A percentile compares a stretch with the other conserved stretches of the same genome.
Evolutionary conservation across 208 protist species (phyloP).

Genomic region (Leishmania gerbilli): DNA sequence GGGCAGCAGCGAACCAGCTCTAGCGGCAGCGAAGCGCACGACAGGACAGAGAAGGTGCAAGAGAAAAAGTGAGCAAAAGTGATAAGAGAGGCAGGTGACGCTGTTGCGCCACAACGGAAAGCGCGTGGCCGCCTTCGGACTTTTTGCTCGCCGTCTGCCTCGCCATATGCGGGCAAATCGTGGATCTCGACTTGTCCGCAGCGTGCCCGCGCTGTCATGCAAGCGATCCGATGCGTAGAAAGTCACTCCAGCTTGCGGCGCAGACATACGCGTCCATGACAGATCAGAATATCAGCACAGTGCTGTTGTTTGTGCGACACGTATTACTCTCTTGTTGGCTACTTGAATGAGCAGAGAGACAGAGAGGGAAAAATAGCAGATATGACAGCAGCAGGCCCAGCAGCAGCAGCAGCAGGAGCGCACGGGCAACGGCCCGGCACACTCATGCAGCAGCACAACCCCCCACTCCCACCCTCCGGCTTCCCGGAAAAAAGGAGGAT

Average conservation of each 20-base stretch:
- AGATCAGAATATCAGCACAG: not conserved
- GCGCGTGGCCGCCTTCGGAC: not conserved
- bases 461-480: too few species aligned
- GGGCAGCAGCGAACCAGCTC: not conserved
- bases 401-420: not conserved
- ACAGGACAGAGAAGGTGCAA: not conserved
- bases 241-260: not conserved
- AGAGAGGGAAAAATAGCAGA: not conserved
- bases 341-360: not conserved
- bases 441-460: not conserved
- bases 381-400: not conserved
- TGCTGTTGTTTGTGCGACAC: not conserved
- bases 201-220: not conserved
- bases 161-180: not conserved
- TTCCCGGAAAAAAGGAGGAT: too few species aligned
- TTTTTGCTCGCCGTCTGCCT: not conserved
- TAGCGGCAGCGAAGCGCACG: not conserved
- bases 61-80: not conserved
- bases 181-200: not conserved
- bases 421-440: not conserved
- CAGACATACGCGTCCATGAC: not conserved
- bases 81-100: not conserved
- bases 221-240: not conserved
- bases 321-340: not conserved
- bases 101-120: not conserved